phyloP scores from a whole-genome alignment of 768 basidiomycete genomes.

The Tulasnella sp. region DNA sequence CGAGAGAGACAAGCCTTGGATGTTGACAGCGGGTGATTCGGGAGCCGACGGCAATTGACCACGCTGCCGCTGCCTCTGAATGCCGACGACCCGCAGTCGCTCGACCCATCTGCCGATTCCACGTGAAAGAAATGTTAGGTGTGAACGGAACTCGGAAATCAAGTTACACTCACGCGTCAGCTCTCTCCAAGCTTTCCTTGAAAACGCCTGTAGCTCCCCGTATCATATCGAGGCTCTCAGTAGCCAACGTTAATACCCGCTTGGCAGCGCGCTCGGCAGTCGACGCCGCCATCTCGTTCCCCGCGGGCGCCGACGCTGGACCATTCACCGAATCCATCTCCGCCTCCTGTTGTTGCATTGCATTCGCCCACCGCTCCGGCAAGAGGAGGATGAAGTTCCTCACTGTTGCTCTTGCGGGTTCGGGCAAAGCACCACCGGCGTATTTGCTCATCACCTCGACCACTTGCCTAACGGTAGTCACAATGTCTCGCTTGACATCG shows the following conservation, averaged over 20 bases:
- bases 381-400: conserved; percentile 65
- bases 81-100: conserved; percentile 61
- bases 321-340: neutral
- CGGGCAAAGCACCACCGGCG: conserved; percentile 76
- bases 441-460: conserved; percentile 71
- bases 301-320: neutral
- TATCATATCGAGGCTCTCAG: conserved; percentile 91
- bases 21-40: conserved; percentile 7
- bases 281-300: neutral
- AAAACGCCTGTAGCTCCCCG: conserved; percentile 78
- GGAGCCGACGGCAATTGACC: conserved; percentile 6
- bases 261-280: conserved; percentile 61
- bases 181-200: conserved; percentile 75
- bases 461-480: conserved; percentile 81
- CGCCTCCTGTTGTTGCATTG: conserved; percentile 15
- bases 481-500: conserved; percentile 66
- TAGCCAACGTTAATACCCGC: conserved; percentile 69
- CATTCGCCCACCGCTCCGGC: conserved; percentile 67
- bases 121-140: neutral
- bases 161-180: conserved; percentile 55
- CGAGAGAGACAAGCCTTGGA: conserved; percentile 4
- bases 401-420: conserved; percentile 65
- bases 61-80: conserved; percentile 41
- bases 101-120: conserved; percentile 67
- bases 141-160: conserved; percentile 10